Conservation (phyloP, 208 protist species). For the Herpetomonas samuelpessoai region DNA sequence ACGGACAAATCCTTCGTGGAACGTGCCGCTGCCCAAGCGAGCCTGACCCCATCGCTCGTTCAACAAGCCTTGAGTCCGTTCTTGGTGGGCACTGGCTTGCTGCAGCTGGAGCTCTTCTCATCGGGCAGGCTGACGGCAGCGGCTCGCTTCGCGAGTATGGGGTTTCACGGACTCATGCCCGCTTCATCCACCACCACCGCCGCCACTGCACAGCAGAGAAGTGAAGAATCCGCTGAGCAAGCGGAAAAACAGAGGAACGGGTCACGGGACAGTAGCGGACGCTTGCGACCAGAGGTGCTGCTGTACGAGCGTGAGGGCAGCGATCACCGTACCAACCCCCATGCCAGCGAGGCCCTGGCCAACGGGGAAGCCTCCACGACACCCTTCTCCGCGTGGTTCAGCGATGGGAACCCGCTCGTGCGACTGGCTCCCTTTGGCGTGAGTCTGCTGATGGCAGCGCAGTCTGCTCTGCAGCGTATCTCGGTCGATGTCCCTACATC, state of each 20-base stretch:
- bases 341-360: background rate
- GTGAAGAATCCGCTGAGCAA: slow-evolving; percentile 1
- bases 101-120: slow-evolving; percentile 54
- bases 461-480: slow-evolving; percentile 38
- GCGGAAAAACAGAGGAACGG: too few relatives aligned
- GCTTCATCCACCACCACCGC: background rate
- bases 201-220: background rate
- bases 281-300: slow-evolving; percentile 10
- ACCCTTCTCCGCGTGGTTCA: background rate
- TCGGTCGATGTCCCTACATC: slow-evolving; percentile 15
- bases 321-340: background rate
- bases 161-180: slow-evolving; percentile 15
- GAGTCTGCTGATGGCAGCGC: slow-evolving; percentile 57
- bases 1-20: too few relatives aligned
- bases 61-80: slow-evolving; percentile 35
- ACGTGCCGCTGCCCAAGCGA: background rate
- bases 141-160: slow-evolving; percentile 26
- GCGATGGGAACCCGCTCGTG: slow-evolving; percentile 5
- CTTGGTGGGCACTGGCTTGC: slow-evolving; percentile 29
- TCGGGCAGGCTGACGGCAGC: slow-evolving; percentile 27
- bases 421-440: slow-evolving; percentile 58
- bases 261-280: too few relatives aligned
- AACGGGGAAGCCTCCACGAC: background rate
- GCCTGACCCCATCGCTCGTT: slow-evolving; percentile 25
- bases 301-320: slow-evolving; percentile 9